Base-by-base conservation (phyloP, 192 early-diverging fungal species). In the Podila epigama region DNA sequence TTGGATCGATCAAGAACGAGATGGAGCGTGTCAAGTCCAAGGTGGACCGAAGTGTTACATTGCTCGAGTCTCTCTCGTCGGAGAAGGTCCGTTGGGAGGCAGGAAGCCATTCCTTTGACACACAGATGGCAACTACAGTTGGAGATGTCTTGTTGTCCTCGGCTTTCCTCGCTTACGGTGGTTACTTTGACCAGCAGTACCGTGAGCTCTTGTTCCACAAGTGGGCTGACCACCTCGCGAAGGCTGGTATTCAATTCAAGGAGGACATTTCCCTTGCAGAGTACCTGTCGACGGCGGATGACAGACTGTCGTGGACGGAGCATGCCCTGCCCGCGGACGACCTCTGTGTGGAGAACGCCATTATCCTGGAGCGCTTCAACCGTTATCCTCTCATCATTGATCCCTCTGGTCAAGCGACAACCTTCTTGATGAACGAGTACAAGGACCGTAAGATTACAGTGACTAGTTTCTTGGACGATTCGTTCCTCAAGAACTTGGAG, bases 361-460 rank as follows among this genome's bases (percentile, higher is more conserved):
- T 99, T 52, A 99, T 99, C 91, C 83, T 99, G 40, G 89, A 94
- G 63, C 89, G 93, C 15, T 95, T 92, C 85, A 97, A 97, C 75
- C 88, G 98, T 62, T 99, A 97, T 79, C 97, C 98, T 51, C 86
- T 99, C 44, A 87, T 99, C 61, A 96, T 99, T 75, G 98, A 99
- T 83, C 98, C 98, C 1, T 92, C 96, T 16, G 97, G 96, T 50
- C 92, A 97, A 56, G 97, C 97, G 0, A 89, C 94, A 7, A 81
- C 88, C 27, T 99, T 96, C 84, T 79, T 99, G 66, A 83, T 88
- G 68, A 93, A 92, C 63, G 89, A 93, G 66, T 97, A 89, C 84
- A 92, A 91, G 80, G 87, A 92, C 44, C 87, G 92, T 48, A 95
- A 94, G 80, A 90, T 99, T 28, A 92, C 93, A 0, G 90, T 95